Percentiles rank a stretch among this genome's conserved stretches.
phyloP scores from a whole-genome alignment of 2,329 filamentous ascomycete species.

The Periconia sp. region DNA sequence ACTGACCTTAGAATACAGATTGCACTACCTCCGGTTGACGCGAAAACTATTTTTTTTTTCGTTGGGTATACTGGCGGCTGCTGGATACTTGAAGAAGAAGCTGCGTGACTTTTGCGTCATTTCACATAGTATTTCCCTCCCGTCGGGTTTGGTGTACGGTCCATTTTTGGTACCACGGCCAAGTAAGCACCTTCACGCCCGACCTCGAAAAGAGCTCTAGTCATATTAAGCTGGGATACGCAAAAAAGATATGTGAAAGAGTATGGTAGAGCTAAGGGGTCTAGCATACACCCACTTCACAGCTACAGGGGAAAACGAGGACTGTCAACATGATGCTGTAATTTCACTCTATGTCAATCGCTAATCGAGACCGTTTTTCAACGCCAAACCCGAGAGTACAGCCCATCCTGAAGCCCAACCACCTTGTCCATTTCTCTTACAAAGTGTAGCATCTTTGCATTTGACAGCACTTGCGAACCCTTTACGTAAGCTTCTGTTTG shows the following conservation, averaged over 20 bases:
- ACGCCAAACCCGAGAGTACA: conserved; percentile 30
- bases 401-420: conserved; percentile 12
- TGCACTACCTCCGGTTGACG: conserved; percentile 4
- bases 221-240: too few relatives aligned
- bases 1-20: too few relatives aligned
- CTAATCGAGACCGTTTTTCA: conserved; percentile 19
- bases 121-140: too few relatives aligned
- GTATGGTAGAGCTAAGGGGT: too few relatives aligned
- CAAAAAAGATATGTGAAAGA: too few relatives aligned
- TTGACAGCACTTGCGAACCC: background rate
- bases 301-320: too few relatives aligned
- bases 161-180: background rate
- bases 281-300: too few relatives aligned
- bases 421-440: conserved; percentile 14
- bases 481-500: conserved; percentile 97
- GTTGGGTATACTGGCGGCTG: background rate
- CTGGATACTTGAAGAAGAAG: conserved; percentile 6
- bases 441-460: conserved; percentile 13
- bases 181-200: background rate
- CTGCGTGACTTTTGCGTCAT: too few relatives aligned
- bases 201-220: too few relatives aligned
- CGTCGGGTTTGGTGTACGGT: background rate
- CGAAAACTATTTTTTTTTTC: conserved; percentile 3
- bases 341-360: conserved; percentile 16
- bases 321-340: conserved; percentile 7